Conservation (phyloP, 495 filamentous ascomycete genomes). For the Penicillium argentinense region DNA sequence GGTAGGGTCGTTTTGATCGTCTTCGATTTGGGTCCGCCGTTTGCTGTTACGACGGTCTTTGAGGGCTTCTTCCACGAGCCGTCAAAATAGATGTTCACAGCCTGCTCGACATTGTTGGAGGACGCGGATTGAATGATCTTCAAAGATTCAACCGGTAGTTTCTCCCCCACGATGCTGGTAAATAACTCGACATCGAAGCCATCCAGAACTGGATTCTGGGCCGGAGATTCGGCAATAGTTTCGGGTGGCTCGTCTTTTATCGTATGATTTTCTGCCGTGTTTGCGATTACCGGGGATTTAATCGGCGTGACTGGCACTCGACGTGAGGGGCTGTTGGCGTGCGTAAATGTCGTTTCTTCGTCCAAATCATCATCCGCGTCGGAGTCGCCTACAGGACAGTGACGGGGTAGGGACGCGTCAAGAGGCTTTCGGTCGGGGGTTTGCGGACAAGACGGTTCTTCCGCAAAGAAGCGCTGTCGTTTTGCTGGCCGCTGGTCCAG, state of each 20-base stretch:
- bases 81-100: slow-evolving; percentile 87
- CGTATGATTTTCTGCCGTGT: neutral
- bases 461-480: slow-evolving; percentile 78
- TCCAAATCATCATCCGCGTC: slow-evolving; percentile 1
- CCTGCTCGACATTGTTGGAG: slow-evolving; percentile 61
- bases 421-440: neutral
- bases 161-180: slow-evolving; percentile 66
- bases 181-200: slow-evolving; percentile 71
- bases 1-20: slow-evolving; percentile 11
- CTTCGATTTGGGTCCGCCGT: neutral
- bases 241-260: neutral
- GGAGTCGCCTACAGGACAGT: slow-evolving; percentile 2
- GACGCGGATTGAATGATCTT: slow-evolving; percentile 56
- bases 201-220: slow-evolving; percentile 1
- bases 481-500: slow-evolving; percentile 61
- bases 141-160: slow-evolving; percentile 53
- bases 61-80: slow-evolving; percentile 75
- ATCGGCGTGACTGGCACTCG: neutral
- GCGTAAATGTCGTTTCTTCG: neutral
- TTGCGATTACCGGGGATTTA: neutral
- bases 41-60: neutral
- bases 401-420: slow-evolving; percentile 26
- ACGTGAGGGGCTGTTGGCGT: neutral
- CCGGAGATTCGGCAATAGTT: neutral
- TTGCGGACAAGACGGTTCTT: slow-evolving; percentile 29